phyloP scores from a whole-genome alignment of 2,329 filamentous ascomycete species.

The Volutella citrinella region DNA sequence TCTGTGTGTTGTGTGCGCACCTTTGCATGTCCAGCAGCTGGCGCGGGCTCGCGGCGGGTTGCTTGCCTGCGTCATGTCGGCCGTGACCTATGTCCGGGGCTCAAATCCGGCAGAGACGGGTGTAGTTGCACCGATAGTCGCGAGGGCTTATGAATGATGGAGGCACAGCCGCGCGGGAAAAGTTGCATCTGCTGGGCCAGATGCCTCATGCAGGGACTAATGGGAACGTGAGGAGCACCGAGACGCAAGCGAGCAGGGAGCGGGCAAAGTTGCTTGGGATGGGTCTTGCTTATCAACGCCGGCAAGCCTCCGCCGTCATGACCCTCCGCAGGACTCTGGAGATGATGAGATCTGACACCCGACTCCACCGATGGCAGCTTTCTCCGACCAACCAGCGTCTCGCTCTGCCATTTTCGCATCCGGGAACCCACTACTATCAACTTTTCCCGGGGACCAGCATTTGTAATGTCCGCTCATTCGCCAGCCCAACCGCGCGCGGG shows the following conservation, averaged over 20 bases:
- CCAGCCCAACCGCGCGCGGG: too few relatives aligned
- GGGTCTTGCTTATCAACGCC: conserved; percentile 1
- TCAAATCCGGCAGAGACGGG: neutral
- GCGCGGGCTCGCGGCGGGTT: too few relatives aligned
- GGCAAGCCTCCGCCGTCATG: neutral
- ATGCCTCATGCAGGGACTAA: too few relatives aligned
- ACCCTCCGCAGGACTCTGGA: too few relatives aligned
- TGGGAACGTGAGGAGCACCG: neutral
- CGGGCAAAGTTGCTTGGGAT: conserved; percentile 9
- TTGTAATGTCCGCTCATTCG: too few relatives aligned
- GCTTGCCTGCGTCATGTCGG: too few relatives aligned
- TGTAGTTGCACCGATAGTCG: neutral
- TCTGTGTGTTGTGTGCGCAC: conserved; percentile 6
- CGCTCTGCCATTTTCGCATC: too few relatives aligned
- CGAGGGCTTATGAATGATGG: neutral
- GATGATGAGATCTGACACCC: neutral
- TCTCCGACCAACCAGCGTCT: too few relatives aligned
- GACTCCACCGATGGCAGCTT: too few relatives aligned
- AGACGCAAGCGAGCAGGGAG: neutral
- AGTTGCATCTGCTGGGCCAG: conserved; percentile 9
- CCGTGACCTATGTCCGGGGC: conserved; percentile 6
- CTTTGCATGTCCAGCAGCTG: conserved; percentile 20
- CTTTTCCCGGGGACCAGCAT: too few relatives aligned
- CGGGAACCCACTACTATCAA: too few relatives aligned
- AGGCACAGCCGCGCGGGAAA: conserved; percentile 1